These are phyloP conservation scores for Saccharomycopsis amapae DNA, from an alignment of 805 yeast species.

Conservation along the genomic window DNA sequence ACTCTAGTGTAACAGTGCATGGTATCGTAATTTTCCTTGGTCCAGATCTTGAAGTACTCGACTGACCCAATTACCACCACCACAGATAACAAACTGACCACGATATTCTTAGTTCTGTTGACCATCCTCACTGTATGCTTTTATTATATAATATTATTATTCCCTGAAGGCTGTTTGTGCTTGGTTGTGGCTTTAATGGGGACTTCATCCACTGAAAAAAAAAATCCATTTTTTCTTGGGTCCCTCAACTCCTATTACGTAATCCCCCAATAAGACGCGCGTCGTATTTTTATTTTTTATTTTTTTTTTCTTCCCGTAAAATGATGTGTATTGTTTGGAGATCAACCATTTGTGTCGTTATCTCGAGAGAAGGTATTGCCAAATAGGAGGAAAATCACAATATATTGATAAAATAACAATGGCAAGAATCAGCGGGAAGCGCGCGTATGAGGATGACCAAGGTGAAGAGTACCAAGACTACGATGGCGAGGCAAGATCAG, in stretches of 20 bases:
- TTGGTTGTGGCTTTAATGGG: not conserved
- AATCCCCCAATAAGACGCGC: not conserved
- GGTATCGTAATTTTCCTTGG: constrained; percentile 17
- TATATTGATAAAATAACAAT: not conserved
- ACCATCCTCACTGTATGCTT: constrained; percentile 9
- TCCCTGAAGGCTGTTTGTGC: too few relatives aligned
- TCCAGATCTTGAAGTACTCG: constrained; percentile 22
- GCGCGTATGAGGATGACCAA: not conserved
- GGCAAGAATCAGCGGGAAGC: not conserved
- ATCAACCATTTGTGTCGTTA: too few relatives aligned
- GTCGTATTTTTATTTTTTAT: not conserved
- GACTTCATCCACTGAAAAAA: not conserved
- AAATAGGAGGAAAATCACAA: not conserved
- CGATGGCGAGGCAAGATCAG: not conserved
- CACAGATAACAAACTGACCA: constrained; percentile 13
- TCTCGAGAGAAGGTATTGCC: too few relatives aligned
- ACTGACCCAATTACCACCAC: constrained; percentile 17
- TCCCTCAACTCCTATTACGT: too few relatives aligned
- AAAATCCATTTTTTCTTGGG: not conserved
- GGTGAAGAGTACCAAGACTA: not conserved
- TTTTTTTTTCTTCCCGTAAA: too few relatives aligned
- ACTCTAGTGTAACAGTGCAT: constrained; percentile 22
- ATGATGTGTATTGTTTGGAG: too few relatives aligned
- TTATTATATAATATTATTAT: too few relatives aligned
- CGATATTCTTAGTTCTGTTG: constrained; percentile 16